Base-by-base conservation (phyloP, 2,329 filamentous ascomycete genomes). In the Nigrospora osmanthi region DNA sequence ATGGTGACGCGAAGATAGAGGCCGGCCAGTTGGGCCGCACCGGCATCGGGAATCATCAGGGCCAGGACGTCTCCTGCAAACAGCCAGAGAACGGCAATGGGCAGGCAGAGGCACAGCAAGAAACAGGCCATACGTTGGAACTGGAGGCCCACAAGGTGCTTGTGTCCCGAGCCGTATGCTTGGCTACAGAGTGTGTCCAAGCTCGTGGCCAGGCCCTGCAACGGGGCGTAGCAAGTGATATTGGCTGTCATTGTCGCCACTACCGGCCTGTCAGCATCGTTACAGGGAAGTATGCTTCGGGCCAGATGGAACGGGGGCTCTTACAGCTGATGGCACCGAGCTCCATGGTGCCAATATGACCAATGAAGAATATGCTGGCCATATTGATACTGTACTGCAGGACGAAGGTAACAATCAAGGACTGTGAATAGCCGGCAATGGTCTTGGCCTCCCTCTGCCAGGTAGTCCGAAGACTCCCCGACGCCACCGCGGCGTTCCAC, bases 111-210 rank as follows among this genome's bases (percentile, higher is more conserved):
- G 1, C 76, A 53, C 72, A 83, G 80, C 3, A 91, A 71, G 58
- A 94, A 91, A 58, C 76, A 86, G 1, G 84, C 70, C 86, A 91
- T 91, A 40, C 87, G 74, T 63, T 93, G 86, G 50, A 89, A 71
- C 57, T 93, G 87, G 45, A 93, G 64, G 2, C 87, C 91, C 47
- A 97, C 91, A 6, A 97, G 78, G 54, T 90, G 86, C 60, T 86
- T 94, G 61, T 85, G 86, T 0, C 91, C 91, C 1, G 87, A 94
- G 3, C 93, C 91, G 60, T 94, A 97, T 1, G 93, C 91, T 64
- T 97, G 91, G 0, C 91, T 81, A 62, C 91, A 96, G 3, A 97
- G 80, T 0, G 91, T 97, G 65, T 97, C 91, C 34, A 97, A 72
- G 51, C 85, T 88, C 5, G 91, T 97, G 1, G 89, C 85, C 13